A percentile compares a stretch with the other conserved stretches of the same genome.
Conservation (phyloP, 78 protist species). For the Isochrysis galbana region DNA sequence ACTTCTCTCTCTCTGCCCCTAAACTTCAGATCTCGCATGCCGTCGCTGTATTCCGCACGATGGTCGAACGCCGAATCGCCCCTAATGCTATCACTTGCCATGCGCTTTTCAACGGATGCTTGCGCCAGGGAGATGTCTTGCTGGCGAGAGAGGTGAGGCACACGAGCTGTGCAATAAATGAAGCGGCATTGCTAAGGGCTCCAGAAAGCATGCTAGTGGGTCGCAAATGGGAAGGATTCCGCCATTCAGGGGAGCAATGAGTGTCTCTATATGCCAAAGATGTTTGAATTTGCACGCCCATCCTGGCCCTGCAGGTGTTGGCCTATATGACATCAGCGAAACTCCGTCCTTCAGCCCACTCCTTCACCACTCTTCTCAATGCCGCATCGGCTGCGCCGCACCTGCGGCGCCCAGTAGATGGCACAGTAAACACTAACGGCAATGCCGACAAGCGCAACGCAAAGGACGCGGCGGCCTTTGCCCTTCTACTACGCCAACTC, state of each 20-base stretch:
- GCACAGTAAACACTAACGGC: not conserved
- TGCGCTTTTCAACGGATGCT: slow-evolving; percentile 14
- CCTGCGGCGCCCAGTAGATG: not conserved
- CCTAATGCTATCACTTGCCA: not conserved
- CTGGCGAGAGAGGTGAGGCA: no score
- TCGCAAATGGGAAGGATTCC: no score
- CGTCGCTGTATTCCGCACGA: not conserved
- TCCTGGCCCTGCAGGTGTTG: not conserved
- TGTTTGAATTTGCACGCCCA: no score
- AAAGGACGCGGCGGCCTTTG: not conserved
- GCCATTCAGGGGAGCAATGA: no score
- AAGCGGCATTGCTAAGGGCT: no score
- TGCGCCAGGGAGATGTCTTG: no score
- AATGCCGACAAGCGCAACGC: not conserved
- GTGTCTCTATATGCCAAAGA: no score
- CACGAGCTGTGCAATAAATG: no score
- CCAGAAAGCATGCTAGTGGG: no score
- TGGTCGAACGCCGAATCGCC: not conserved
- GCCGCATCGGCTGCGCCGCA: no score
- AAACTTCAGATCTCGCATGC: not conserved
- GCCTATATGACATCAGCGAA: not conserved
- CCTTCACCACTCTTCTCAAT: not conserved
- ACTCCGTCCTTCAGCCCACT: not conserved
- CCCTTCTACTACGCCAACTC: not conserved
- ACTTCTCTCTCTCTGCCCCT: no score